Conservation (phyloP, 1,284 basidiomycete genomes). For the Apiotrichum mycotoxinovorans region DNA sequence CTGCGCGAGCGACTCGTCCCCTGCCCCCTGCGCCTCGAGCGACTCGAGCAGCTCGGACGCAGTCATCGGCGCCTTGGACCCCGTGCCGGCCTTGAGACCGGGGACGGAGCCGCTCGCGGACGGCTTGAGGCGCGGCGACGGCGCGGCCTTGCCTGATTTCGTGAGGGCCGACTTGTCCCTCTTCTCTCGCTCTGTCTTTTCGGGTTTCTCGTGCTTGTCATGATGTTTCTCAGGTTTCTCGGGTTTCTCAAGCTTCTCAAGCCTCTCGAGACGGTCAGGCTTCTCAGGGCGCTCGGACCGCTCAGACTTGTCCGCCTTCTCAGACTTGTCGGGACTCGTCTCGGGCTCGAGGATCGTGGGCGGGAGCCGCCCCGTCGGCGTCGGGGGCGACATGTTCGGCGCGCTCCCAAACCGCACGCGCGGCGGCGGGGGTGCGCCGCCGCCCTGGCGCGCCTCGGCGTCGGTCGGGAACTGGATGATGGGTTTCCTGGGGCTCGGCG, state of each 20-base stretch:
- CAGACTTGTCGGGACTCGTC: background rate
- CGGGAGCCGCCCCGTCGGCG: background rate
- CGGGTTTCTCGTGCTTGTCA: background rate
- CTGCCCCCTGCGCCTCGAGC: conserved; percentile 6
- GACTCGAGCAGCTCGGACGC: conserved; percentile 19
- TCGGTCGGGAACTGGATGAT: background rate
- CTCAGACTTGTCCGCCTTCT: too few relatives aligned
- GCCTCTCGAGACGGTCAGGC: background rate
- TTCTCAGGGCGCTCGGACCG: background rate
- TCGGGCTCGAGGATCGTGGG: background rate
- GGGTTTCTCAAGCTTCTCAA: background rate
- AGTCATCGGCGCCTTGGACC: conserved; percentile 10
- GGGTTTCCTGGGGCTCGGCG: background rate
- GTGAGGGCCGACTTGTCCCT: too few relatives aligned
- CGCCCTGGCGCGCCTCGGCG: background rate
- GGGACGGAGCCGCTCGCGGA: background rate
- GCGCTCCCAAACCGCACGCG: background rate
- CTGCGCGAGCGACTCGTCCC: conserved; percentile 12
- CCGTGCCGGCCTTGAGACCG: background rate
- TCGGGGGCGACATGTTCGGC: background rate
- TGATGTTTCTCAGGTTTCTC: background rate
- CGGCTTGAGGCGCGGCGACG: conserved; percentile 2
- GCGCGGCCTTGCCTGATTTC: background rate
- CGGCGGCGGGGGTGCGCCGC: background rate
- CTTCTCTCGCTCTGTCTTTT: background rate